phyloP scores from a whole-genome alignment of 805 yeast genomes.

The Sporopachydermia quercuum region DNA sequence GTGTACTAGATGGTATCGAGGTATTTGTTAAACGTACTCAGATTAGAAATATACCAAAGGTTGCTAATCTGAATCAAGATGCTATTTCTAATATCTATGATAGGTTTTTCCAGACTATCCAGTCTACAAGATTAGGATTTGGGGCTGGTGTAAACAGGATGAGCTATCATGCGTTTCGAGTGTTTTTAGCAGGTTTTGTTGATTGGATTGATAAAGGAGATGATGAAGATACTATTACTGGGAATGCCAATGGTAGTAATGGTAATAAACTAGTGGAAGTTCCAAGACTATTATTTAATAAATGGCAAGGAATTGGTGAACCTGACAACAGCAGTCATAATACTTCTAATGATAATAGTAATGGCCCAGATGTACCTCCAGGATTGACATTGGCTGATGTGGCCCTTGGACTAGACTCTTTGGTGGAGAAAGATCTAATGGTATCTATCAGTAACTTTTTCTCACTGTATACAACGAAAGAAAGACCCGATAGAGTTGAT shows the following conservation, averaged over 20 bases:
- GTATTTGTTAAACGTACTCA: constrained; percentile 86
- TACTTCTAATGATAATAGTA: constrained; percentile 27
- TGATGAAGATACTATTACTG: constrained; percentile 8
- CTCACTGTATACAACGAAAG: constrained; percentile 46
- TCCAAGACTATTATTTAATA: too few species aligned
- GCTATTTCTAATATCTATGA: constrained; percentile 69
- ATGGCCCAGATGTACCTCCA: not conserved
- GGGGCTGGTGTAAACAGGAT: constrained; percentile 31
- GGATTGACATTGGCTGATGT: constrained; percentile 55
- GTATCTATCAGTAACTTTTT: constrained; percentile 67
- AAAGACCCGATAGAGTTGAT: constrained; percentile 44
- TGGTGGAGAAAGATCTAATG: constrained; percentile 64
- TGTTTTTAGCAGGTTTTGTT: constrained; percentile 64
- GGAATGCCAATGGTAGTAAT: not conserved
- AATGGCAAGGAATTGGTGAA: not conserved
- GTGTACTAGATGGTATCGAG: constrained; percentile 76
- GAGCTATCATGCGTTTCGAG: constrained; percentile 56
- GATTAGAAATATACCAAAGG: constrained; percentile 68
- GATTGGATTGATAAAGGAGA: constrained; percentile 52
- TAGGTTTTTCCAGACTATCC: constrained; percentile 62
- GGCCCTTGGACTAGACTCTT: constrained; percentile 53
- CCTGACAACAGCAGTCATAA: constrained; percentile 8
- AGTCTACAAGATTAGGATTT: constrained; percentile 38
- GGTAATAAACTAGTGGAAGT: constrained; percentile 8
- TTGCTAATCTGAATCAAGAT: constrained; percentile 39